Base-by-base conservation (phyloP, 1,284 basidiomycete species). In the Cutaneotrichosporon sp. region DNA sequence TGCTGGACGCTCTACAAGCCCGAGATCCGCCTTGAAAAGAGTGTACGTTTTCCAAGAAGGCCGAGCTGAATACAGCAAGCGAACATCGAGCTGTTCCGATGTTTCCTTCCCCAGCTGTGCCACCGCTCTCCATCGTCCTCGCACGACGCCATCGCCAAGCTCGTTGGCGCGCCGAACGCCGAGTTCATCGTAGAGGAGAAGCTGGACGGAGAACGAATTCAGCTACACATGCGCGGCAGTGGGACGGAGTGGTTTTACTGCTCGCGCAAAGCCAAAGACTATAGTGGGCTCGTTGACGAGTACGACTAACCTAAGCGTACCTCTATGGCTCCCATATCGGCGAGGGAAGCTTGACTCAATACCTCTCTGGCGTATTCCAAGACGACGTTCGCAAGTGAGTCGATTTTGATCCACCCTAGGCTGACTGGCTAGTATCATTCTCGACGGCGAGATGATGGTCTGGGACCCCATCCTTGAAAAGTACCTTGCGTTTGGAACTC, bases 401-500 rank as follows among this genome's bases (percentile, higher is more conserved):
- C 81, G 22, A 42, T 32, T 31, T 8, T 31, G 1, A 9, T 5
- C 55, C 8, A 13, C 34, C 26, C 16, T 38, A 0, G 47, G 42
- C 65, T 65, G 30, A 62, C 21, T 2, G 50, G 6, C 11, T 65
- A 96, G 94, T 58, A 88, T 94, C 70, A 91, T 97, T 52, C 81
- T 97, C 18, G 94, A 97, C 70, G 94, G 95, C 0, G 95, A 98
- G 78, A 97, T 98, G 94, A 82, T 98, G 50, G 95, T 95, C 3
- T 97, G 91, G 90, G 94, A 97, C 76, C 94, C 94, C 0, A 83
- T 89, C 2, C 87, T 90, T 0, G 88, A 90, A 68, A 86, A 90
- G 51, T 91, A 91, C 73, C 82, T 95, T 13, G 90, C 93, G 0
- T 97, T 98, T 70, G 95, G 94, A 1, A 90, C 88, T 0, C 81